These are phyloP conservation scores for Vitis hybrid DNA, from an alignment of 177 flowering plant genomes.

Conservation along the genomic window DNA sequence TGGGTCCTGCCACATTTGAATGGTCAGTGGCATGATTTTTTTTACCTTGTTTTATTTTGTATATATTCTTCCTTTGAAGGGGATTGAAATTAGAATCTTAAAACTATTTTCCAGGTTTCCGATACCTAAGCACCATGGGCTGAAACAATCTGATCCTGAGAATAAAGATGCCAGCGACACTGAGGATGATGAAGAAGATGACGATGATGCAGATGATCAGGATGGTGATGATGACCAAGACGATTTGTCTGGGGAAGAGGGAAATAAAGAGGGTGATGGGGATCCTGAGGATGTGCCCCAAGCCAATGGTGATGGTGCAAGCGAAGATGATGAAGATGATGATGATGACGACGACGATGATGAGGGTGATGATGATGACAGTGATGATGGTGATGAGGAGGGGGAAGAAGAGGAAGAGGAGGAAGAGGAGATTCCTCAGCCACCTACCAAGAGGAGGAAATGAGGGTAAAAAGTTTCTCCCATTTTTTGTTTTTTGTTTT, in stretches of 20 bases:
- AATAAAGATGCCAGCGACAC: slow-evolving; percentile 57
- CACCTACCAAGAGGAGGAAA: slow-evolving; percentile 32
- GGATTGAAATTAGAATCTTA: neutral
- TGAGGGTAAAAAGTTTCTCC: neutral
- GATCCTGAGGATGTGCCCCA: slow-evolving; percentile 44
- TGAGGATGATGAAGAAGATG: slow-evolving; percentile 50
- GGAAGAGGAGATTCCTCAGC: slow-evolving; percentile 32
- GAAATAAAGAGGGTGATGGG: slow-evolving; percentile 22
- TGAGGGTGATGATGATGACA: slow-evolving; percentile 25
- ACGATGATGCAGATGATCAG: slow-evolving; percentile 22
- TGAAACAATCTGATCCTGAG: slow-evolving; percentile 38
- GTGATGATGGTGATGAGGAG: slow-evolving; percentile 40
- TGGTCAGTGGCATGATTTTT: slow-evolving; percentile 9
- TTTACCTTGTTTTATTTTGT: neutral
- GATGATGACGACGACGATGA: slow-evolving; percentile 42
- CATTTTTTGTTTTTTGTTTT: neutral
- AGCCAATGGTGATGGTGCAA: slow-evolving; percentile 38
- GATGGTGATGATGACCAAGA: slow-evolving; percentile 36
- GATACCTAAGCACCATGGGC: slow-evolving; percentile 29
- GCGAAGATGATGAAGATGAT: slow-evolving; percentile 45
- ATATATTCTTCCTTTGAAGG: neutral
- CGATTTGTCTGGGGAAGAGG: slow-evolving; percentile 38
- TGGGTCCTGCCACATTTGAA: slow-evolving; percentile 2
- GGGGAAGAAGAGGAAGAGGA: slow-evolving; percentile 34
- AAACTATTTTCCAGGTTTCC: slow-evolving; percentile 38